These are phyloP conservation scores for Fusarium anguioides DNA, from an alignment of 2,329 filamentous ascomycete species.

Conservation along the genomic window DNA sequence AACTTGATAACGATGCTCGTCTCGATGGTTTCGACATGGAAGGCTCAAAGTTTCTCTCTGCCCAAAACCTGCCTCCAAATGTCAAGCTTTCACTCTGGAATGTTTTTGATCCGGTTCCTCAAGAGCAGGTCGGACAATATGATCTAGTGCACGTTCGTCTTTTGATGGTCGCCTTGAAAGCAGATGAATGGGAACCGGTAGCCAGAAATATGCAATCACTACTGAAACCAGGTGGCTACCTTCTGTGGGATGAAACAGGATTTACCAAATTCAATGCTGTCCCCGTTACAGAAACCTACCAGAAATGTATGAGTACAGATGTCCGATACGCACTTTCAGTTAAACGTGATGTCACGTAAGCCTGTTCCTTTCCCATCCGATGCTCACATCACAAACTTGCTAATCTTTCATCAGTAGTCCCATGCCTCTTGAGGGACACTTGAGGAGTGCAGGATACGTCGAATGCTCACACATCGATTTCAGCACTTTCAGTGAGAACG, in stretches of 20 bases:
- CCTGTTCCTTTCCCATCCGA: background rate
- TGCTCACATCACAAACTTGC: background rate
- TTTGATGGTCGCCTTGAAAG: slow-evolving; percentile 1
- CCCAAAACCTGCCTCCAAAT: background rate
- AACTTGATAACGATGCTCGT: background rate
- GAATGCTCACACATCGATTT: slow-evolving; percentile 5
- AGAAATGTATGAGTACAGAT: slow-evolving; percentile 12
- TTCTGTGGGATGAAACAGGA: slow-evolving; percentile 14
- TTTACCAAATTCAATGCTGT: background rate
- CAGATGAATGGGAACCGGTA: background rate
- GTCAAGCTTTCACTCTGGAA: background rate
- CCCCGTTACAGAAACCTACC: slow-evolving; percentile 3
- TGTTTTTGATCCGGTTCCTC: background rate
- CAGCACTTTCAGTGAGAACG: background rate
- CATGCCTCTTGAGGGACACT: background rate
- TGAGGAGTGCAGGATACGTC: background rate
- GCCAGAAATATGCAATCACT: background rate
- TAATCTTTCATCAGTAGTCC: background rate
- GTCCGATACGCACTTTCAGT: slow-evolving; percentile 1
- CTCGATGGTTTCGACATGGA: slow-evolving; percentile 15
- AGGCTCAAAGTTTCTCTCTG: background rate
- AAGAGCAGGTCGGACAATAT: background rate
- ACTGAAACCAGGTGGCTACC: slow-evolving; percentile 1
- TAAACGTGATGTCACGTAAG: slow-evolving; percentile 3
- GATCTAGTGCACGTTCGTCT: slow-evolving; percentile 12